Percentiles rank a stretch among this genome's conserved stretches.
Conservation (phyloP, 306 rosid genomes). For the Corylus americana region DNA sequence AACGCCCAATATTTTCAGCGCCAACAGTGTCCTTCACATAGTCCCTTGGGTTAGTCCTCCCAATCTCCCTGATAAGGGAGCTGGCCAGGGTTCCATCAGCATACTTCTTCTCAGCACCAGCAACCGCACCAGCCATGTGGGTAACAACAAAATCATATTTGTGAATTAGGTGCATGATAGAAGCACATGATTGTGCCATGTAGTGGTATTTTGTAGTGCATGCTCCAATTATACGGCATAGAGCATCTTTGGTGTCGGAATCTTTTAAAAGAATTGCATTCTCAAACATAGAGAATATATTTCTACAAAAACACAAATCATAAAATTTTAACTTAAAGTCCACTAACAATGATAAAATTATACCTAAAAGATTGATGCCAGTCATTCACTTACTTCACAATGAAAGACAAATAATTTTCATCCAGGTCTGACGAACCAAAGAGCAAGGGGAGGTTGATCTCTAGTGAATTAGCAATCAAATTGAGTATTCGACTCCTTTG, state of each 20-base stretch:
- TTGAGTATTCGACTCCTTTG: conserved; percentile 79
- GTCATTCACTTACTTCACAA: conserved; percentile 61
- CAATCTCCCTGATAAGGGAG: conserved; percentile 81
- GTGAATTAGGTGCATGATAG: conserved; percentile 85
- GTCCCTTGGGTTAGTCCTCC: conserved; percentile 90
- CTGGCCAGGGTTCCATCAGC: conserved; percentile 82
- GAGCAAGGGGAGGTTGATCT: conserved; percentile 75
- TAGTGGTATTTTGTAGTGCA: conserved; percentile 89
- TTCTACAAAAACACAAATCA: conserved; percentile 46
- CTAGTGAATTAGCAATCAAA: conserved; percentile 87
- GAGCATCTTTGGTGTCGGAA: conserved; percentile 67
- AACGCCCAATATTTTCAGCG: conserved; percentile 91
- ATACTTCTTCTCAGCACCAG: conserved; percentile 79
- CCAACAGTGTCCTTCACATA: conserved; percentile 83
- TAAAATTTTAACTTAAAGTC: conserved; percentile 21
- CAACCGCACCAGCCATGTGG: conserved; percentile 82
- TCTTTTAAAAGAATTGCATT: conserved; percentile 63
- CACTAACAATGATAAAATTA: not conserved
- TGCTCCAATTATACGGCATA: conserved; percentile 81
- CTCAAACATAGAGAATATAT: conserved; percentile 79
- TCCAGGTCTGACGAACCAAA: conserved; percentile 76
- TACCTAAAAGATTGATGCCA: not conserved
- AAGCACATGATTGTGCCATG: conserved; percentile 81
- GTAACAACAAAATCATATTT: conserved; percentile 85
- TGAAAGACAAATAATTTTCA: conserved; percentile 73